Conservation (phyloP, 768 basidiomycete species). For the Kwoniella dejecticola region DNA sequence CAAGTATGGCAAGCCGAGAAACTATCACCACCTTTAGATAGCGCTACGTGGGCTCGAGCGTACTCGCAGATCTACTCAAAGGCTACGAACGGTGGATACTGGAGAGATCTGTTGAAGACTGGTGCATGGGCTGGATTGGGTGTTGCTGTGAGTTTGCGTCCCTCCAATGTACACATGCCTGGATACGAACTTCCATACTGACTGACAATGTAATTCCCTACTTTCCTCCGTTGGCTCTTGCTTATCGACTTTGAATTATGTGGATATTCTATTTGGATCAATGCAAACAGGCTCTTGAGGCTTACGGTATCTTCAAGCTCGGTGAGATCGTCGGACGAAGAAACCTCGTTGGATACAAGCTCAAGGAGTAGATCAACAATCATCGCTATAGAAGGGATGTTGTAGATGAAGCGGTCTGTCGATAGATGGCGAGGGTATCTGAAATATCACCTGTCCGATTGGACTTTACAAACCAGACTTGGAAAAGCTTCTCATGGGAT, state of each 20-base stretch:
- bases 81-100: slow-evolving; percentile 43
- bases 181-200: too few relatives aligned
- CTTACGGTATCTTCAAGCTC: slow-evolving; percentile 56
- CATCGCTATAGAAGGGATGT: neutral
- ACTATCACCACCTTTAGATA: slow-evolving; percentile 52
- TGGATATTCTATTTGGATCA: neutral
- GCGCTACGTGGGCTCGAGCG: slow-evolving; percentile 47
- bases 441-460: too few relatives aligned
- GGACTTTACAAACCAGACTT: too few relatives aligned
- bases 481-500: too few relatives aligned
- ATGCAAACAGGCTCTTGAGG: slow-evolving; percentile 48
- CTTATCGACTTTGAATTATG: neutral
- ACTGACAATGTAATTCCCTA: too few relatives aligned
- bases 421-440: neutral
- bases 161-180: neutral
- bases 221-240: neutral
- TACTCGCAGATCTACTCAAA: slow-evolving; percentile 49
- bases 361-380: slow-evolving; percentile 46
- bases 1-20: slow-evolving; percentile 56
- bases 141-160: slow-evolving; percentile 47
- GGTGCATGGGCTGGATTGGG: slow-evolving; percentile 55
- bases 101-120: slow-evolving; percentile 40
- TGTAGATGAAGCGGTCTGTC: neutral
- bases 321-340: slow-evolving; percentile 56
- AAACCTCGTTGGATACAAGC: slow-evolving; percentile 55